Evolutionary conservation across 306 rosid genomes (phyloP).

Genomic region (Comarum palustre): DNA sequence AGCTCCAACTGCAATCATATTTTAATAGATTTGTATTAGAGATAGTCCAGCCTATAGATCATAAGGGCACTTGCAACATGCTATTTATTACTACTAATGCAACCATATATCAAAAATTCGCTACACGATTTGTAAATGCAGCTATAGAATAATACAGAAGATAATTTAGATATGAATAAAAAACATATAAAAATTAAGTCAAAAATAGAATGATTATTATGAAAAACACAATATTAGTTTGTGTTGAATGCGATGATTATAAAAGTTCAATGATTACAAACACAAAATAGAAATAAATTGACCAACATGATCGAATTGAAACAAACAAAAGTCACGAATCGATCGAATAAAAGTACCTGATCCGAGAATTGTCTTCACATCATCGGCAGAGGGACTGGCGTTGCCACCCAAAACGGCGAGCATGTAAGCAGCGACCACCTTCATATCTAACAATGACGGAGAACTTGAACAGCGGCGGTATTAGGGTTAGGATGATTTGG

Average conservation of each 20-base stretch:
- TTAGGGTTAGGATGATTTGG: not conserved
- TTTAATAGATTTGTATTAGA: not conserved
- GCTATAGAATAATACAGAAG: not conserved
- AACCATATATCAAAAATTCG: not conserved
- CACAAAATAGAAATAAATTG: not conserved
- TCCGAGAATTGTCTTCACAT: slow-evolving; percentile 42
- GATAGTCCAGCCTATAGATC: not conserved
- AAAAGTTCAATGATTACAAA: not conserved
- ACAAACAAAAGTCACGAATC: not conserved
- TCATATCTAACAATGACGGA: slow-evolving; percentile 31
- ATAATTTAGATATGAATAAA: no score
- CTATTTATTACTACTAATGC: not conserved
- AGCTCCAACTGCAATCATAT: slow-evolving; percentile 46
- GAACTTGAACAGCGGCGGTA: not conserved
- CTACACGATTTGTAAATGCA: not conserved
- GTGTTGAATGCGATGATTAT: not conserved
- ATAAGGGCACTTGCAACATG: no score
- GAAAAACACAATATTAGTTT: not conserved
- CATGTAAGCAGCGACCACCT: slow-evolving; percentile 60
- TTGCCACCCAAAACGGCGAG: slow-evolving; percentile 59
- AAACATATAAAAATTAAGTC: not conserved
- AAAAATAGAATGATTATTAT: not conserved
- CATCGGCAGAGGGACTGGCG: slow-evolving; percentile 37
- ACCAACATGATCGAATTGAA: not conserved
- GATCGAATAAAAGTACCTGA: slow-evolving; percentile 8